phyloP scores from a whole-genome alignment of 2,329 filamentous ascomycete genomes.

The Apiospora koreana region DNA sequence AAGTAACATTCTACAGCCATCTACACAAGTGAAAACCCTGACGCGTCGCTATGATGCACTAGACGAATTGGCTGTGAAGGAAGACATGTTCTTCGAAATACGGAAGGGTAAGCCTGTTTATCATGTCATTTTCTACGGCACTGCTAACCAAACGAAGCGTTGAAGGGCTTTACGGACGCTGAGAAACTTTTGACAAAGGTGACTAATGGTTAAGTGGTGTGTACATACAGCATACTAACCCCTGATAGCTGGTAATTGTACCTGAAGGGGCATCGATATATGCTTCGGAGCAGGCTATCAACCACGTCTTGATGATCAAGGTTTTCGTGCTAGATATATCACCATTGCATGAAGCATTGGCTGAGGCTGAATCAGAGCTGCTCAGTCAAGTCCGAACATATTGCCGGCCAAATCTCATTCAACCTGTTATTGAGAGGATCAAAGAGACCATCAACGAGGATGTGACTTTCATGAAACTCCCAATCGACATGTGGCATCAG shows the following conservation, averaged over 20 bases:
- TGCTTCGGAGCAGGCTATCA: conserved; percentile 78
- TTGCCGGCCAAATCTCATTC: conserved; percentile 65
- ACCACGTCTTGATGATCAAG: conserved; percentile 85
- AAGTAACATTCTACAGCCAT: conserved; percentile 86
- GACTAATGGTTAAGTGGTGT: background rate
- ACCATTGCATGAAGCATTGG: conserved; percentile 68
- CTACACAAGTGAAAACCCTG: conserved; percentile 70
- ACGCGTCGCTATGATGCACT: conserved; percentile 77
- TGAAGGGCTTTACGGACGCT: conserved; percentile 75
- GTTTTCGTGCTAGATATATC: conserved; percentile 72
- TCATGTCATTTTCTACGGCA: background rate
- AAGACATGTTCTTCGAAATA: conserved; percentile 80
- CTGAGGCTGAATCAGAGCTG: conserved; percentile 63
- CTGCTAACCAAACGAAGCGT: conserved; percentile 47
- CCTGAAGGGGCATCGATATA: conserved; percentile 66
- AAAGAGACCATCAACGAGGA: conserved; percentile 75
- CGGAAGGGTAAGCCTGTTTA: conserved; percentile 57
- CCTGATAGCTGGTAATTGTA: conserved; percentile 70
- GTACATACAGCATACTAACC: conserved; percentile 20
- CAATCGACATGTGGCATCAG: conserved; percentile 87
- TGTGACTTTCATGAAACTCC: conserved; percentile 73
- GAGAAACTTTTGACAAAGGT: conserved; percentile 80
- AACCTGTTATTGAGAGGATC: conserved; percentile 65
- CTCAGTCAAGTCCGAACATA: conserved; percentile 68
- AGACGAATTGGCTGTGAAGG: conserved; percentile 76